Evolutionary conservation across 768 basidiomycete genomes (phyloP), one percentile per base, ranked within the genome.

Genomic region (Pholiota molesta): DNA sequence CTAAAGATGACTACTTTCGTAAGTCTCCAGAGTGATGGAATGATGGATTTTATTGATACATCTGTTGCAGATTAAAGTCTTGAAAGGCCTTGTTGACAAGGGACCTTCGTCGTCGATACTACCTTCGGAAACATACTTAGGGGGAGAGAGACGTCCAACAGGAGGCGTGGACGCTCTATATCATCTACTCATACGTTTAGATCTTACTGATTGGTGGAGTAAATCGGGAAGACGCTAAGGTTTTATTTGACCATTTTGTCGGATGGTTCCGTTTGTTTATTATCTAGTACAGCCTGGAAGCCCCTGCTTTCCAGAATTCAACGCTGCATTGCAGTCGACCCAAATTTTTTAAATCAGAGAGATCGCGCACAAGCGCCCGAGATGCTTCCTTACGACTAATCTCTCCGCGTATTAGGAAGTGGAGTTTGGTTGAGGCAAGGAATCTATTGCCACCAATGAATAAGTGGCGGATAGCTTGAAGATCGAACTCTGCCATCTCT

Each of bases 161-260:
- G 85, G 86, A 9, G 87, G 87, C 0, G 72, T 81, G 28, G 82
- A 84, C 35, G 79, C 83, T 21, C 70, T 90, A 57, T 78, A 82
- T 59, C 81, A 88, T 66, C 73, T 90, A 10, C 73, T 89, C 19
- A 70, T 83, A 17, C 78, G 81, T 35, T 69, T 89, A 37, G 85
- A 85, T 65, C 72, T 85, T 31, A 80, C 77, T 3, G 80, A 85
- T 7, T 90, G 86, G 86, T 89, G 88, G 89, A 67, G 72, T 10
- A 63, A 65, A 45, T 61, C 62, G 52, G 28, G 57, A 23, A 37
- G 57, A 49, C 57, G 57, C 37, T 58, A 39, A 51, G 11, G 4
- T 26, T 49, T n/a, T 44, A 16, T 13, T 42, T 11, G 19, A 35
- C 14, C 3, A 49, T 28, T 21, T 19, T 26, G 13, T 35, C 11